Evolutionary conservation across 2,329 filamentous ascomycete genomes (phyloP).

Genomic region (Colletotrichum sp.): DNA sequence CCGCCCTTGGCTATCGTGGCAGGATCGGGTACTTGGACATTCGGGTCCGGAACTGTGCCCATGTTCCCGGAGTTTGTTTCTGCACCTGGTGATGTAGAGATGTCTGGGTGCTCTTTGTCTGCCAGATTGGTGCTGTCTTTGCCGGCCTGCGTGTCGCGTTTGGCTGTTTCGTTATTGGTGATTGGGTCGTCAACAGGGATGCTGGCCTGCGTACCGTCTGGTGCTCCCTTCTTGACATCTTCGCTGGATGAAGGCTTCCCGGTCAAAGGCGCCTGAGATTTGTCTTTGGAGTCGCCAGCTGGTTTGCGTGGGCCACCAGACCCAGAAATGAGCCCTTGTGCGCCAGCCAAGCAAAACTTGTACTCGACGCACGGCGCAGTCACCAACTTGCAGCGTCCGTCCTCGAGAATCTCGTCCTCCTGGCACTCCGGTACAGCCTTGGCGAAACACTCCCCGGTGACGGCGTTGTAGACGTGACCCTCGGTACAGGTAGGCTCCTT

Average conservation of each 20-base stretch:
- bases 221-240: not conserved
- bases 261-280: not conserved
- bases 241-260: not conserved
- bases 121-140: not conserved
- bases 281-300: not conserved
- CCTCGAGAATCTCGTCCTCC: not conserved
- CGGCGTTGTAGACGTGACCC: not conserved
- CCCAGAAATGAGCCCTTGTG: not conserved
- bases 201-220: not conserved
- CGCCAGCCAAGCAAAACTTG: not conserved
- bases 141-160: not conserved
- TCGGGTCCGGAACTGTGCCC: not conserved
- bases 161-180: not conserved
- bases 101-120: not conserved
- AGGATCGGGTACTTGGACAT: not conserved
- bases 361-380: not conserved
- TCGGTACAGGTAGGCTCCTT: not conserved
- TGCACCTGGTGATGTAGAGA: not conserved
- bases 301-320: not conserved
- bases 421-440: not conserved
- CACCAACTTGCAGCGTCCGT: not conserved
- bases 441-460: not conserved
- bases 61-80: not conserved
- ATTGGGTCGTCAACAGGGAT: not conserved
- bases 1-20: not conserved